Percentiles rank a stretch among this genome's conserved stretches.
Evolutionary conservation across 371 early-diverging fungal genomes (phyloP).

Genomic region (Sporodiniella umbellata): DNA sequence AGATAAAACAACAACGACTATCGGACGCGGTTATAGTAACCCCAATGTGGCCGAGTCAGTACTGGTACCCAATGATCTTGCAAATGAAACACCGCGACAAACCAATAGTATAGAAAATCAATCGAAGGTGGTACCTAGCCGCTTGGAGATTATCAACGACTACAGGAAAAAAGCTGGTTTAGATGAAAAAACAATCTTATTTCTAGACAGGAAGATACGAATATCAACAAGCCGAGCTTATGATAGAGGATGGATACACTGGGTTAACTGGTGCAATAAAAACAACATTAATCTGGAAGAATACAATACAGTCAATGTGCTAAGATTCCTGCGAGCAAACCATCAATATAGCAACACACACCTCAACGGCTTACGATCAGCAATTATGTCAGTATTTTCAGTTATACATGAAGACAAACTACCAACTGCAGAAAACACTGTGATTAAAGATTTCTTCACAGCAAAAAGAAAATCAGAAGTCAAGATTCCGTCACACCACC

Average conservation of each 20-base stretch:
- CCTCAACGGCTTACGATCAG: conserved; percentile 5
- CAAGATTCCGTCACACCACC: background rate
- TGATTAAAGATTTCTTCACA: conserved; percentile 2
- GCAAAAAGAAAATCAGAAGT: background rate
- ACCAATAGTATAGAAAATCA: background rate
- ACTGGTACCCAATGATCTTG: conserved; percentile 12
- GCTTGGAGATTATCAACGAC: conserved; percentile 15
- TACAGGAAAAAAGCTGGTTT: conserved; percentile 2
- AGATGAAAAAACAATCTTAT: background rate
- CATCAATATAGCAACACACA: background rate
- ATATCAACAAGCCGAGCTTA: background rate
- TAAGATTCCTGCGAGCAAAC: background rate
- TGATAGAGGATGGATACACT: background rate
- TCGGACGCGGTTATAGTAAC: conserved; percentile 8
- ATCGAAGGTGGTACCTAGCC: conserved; percentile 4
- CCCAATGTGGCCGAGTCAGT: conserved; percentile 18
- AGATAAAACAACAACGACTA: conserved; percentile 12
- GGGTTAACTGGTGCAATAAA: background rate
- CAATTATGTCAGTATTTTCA: conserved; percentile 6
- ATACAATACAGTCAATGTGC: background rate
- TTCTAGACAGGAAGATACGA: background rate
- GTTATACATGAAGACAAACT: background rate
- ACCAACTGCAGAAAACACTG: background rate
- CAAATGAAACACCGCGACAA: background rate
- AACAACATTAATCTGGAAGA: background rate